Conservation (phyloP, 139 green algal genomes). For the Chlorella sp. region DNA sequence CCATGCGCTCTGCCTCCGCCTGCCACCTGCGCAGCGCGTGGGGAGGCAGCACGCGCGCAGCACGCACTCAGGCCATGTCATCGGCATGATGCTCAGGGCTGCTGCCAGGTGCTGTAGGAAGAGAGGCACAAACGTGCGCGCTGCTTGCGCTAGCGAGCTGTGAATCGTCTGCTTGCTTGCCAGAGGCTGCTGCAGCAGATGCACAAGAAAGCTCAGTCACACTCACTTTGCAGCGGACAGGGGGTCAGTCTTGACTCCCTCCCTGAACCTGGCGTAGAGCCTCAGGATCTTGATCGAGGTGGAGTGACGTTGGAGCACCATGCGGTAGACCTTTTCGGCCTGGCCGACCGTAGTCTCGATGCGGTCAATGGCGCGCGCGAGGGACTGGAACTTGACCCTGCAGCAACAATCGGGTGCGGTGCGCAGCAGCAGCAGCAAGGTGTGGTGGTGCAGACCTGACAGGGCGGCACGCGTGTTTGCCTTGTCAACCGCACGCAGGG, state of each 20-base stretch:
- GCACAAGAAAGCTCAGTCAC: not conserved
- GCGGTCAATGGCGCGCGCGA: not conserved
- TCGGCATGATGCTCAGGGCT: no score
- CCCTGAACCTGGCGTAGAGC: not conserved
- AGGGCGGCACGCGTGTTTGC: not conserved
- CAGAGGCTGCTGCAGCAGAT: no score
- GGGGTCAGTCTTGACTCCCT: not conserved
- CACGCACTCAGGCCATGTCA: no score
- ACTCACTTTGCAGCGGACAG: not conserved
- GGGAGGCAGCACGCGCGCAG: no score
- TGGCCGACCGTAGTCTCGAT: not conserved
- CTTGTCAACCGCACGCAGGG: not conserved
- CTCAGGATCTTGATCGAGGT: not conserved
- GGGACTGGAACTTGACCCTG: no score
- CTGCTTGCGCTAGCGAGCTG: no score
- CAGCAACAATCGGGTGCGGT: not conserved
- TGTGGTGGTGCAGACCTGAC: not conserved
- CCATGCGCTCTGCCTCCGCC: not conserved
- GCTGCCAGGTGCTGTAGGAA: no score
- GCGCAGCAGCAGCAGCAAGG: not conserved
- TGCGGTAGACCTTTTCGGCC: not conserved
- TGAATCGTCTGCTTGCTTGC: no score
- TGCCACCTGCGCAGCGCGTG: no score
- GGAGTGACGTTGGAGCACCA: not conserved
- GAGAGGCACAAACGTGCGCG: no score